Conservation (phyloP, 129 eudicot genomes). For the Sambucus nigra region DNA sequence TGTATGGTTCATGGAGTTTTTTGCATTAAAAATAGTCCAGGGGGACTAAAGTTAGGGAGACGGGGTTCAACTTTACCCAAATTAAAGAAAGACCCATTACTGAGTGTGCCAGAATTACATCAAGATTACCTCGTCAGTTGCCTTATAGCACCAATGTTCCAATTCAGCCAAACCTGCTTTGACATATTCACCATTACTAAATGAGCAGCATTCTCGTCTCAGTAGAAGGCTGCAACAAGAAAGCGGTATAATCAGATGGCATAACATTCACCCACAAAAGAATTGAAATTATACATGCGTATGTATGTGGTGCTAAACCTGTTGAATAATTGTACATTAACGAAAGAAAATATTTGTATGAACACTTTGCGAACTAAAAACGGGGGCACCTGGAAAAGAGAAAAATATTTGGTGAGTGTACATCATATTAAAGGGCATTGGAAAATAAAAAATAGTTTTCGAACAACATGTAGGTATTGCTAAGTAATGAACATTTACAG, state of each 20-base stretch:
- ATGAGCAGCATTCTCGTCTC: slow-evolving; percentile 95
- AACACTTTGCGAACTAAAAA: slow-evolving; percentile 92
- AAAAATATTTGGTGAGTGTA: neutral
- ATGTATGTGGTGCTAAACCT: slow-evolving; percentile 33
- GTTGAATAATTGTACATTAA: slow-evolving; percentile 92
- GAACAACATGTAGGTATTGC: neutral
- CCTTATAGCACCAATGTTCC: slow-evolving; percentile 74
- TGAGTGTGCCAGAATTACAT: neutral
- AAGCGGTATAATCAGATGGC: neutral
- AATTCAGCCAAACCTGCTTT: slow-evolving; percentile 90
- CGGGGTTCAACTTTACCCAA: slow-evolving; percentile 4
- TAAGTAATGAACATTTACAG: neutral
- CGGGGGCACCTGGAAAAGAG: slow-evolving; percentile 67
- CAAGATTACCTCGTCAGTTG: slow-evolving; percentile 75
- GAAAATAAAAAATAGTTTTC: neutral
- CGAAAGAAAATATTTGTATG: slow-evolving; percentile 91
- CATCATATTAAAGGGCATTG: neutral
- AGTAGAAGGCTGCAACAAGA: slow-evolving; percentile 68
- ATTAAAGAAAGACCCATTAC: neutral
- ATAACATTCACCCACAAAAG: slow-evolving; percentile 6
- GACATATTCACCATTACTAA: slow-evolving; percentile 95
- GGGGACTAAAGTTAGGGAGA: too few species aligned
- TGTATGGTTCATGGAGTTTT: too few species aligned
- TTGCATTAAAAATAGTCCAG: too few species aligned
- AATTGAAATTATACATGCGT: neutral